Evolutionary conservation across 768 basidiomycete species (phyloP), one percentile per base, ranked within the genome.

Genomic region (Naganishia onofrii): DNA sequence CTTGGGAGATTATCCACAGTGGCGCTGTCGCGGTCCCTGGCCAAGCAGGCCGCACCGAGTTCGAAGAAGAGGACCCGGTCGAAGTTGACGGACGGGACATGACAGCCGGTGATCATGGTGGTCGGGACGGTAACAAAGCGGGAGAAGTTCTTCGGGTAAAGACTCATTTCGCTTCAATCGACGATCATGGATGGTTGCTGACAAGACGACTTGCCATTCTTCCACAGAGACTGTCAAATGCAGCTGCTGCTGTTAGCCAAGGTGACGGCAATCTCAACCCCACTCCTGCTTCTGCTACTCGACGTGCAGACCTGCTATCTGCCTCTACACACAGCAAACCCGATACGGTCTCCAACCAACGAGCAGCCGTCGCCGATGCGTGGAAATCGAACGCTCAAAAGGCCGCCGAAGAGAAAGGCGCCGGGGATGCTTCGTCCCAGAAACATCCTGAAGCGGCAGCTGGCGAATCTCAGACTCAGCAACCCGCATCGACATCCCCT

Each of bases 1-100:
- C 70, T 36, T 80, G 79, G 79, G 75, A 75, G 36, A 71, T 72
- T 67, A 75, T 80, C 2, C 44, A 44, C 21, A 36, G 48, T 19
- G 71, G 69, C 23, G 51, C 63, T 13, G 28, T 26, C n/a, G 48
- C 56, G 7, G 51, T 60, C n/a, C 56, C 68, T 12, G 36, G 23
- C 5, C 60, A 44, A 13, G 60, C 60, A 1, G 60, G 60, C 28
- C 36, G 65, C 13, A 31, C 48, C 65, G 65, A 66, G 31, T 52
- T 66, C 28, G 65, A 66, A 13, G 44, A 57, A 31, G 71, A 56
- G 34, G 52, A 64, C 19, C 67, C 60, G 48, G 63, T 69, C 2
- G 71, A 60, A 28, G 67, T 60, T 21, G 67, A 72, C 51, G 46
- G 54, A 28, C 32, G 71, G 58, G 71, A 72, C 42, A 34, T 68